phyloP scores from a whole-genome alignment of 331 rosid genomes.

The Pyrus hybrid region DNA sequence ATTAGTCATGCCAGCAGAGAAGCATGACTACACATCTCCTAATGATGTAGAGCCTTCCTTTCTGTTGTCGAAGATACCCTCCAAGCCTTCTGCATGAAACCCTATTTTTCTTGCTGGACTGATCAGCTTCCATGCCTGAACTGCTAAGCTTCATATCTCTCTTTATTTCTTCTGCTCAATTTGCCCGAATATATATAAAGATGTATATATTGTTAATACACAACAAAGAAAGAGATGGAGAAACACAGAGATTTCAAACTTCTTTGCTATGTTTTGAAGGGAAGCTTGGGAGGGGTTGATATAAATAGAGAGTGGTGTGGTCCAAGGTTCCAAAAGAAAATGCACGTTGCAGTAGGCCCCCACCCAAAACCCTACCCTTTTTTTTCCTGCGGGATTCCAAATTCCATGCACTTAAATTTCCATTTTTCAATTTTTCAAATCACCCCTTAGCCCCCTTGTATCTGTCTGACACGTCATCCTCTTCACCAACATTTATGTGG shows the following conservation, averaged over 20 bases:
- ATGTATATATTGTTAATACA: neutral
- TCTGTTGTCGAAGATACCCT: constrained; percentile 63
- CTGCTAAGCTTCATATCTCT: neutral
- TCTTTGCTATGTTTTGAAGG: too few relatives aligned
- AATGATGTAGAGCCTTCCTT: constrained; percentile 74
- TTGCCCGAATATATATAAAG: neutral
- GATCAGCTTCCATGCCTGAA: constrained; percentile 13
- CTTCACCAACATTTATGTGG: constrained; percentile 53
- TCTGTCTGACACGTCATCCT: constrained; percentile 11
- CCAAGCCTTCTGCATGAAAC: constrained; percentile 61
- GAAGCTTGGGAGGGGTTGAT: neutral
- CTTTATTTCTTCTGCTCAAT: neutral
- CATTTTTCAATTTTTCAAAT: too few relatives aligned
- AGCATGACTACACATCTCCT: constrained; percentile 86
- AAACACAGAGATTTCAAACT: neutral
- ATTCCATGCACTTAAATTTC: neutral
- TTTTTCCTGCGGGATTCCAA: neutral
- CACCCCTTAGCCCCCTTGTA: neutral
- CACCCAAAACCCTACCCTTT: neutral
- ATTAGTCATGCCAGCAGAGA: constrained; percentile 77
- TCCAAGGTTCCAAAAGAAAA: constrained; percentile 30
- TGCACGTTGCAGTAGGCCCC: neutral
- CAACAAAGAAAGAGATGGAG: neutral
- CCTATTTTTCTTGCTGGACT: constrained; percentile 41
- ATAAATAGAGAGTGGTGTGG: constrained; percentile 47